These are phyloP conservation scores for Rhodotorula sp. DNA, from an alignment of 1,284 basidiomycete genomes.

Conservation along the genomic window DNA sequence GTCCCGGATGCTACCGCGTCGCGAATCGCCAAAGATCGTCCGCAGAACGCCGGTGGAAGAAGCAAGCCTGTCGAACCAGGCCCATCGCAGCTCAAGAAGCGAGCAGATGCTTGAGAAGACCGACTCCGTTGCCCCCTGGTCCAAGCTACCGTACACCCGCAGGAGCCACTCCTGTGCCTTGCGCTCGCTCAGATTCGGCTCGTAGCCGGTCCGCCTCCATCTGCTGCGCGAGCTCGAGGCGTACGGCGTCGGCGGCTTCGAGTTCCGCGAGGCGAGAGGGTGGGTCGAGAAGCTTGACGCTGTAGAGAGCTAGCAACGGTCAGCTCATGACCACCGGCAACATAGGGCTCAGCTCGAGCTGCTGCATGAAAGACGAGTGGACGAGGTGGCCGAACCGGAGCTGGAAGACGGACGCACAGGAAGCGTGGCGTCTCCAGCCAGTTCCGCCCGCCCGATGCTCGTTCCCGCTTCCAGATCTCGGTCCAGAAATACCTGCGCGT, in stretches of 20 bases:
- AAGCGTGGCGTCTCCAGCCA: constrained; percentile 73
- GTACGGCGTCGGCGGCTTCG: constrained; percentile 16
- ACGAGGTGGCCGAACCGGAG: neutral
- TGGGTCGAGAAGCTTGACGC: constrained; percentile 28
- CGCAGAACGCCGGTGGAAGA: too few species aligned
- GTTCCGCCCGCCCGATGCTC: constrained; percentile 69
- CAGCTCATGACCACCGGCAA: too few species aligned
- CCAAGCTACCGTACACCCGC: too few species aligned
- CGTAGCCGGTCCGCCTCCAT: constrained; percentile 1
- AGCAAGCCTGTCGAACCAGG: too few species aligned
- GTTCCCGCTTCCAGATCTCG: constrained; percentile 92
- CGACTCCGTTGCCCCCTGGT: too few species aligned
- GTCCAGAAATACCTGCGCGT: constrained; percentile 70
- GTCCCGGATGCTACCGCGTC: too few species aligned
- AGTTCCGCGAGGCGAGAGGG: constrained; percentile 21
- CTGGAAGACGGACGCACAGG: constrained; percentile 61
- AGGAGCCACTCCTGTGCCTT: too few species aligned
- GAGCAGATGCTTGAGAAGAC: too few species aligned
- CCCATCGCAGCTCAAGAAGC: too few species aligned
- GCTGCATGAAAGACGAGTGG: neutral
- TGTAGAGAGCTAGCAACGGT: neutral
- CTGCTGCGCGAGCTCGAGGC: neutral
- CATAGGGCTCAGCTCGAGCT: neutral
- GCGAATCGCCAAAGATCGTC: too few species aligned
- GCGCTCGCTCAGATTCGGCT: too few species aligned